Percentiles rank a stretch among this genome's conserved stretches.
These are phyloP conservation scores for Syzygium aqueum DNA, from an alignment of 345 rosid species.

Conservation along the genomic window DNA sequence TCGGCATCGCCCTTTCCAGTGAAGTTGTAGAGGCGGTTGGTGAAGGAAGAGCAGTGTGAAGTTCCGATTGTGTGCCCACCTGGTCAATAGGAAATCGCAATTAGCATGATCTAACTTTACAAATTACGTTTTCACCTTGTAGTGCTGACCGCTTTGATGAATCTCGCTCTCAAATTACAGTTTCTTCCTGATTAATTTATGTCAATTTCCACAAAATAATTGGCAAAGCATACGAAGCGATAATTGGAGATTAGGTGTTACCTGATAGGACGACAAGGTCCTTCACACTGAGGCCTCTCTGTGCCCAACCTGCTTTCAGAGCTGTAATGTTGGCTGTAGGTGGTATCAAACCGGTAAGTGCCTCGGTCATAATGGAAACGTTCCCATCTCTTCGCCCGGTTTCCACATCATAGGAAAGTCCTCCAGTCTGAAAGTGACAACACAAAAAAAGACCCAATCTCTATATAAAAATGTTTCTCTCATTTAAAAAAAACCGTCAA, in stretches of 20 bases:
- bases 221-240: neutral
- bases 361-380: slow-evolving; percentile 26
- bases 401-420: slow-evolving; percentile 35
- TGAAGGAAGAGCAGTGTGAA: slow-evolving; percentile 48
- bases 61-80: slow-evolving; percentile 66
- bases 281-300: slow-evolving; percentile 31
- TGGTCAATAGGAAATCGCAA: neutral
- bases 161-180: neutral
- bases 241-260: neutral
- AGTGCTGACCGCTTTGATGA: neutral
- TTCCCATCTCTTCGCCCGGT: slow-evolving; percentile 69
- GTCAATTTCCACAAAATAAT: neutral
- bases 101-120: accelerated
- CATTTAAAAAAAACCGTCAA: neutral
- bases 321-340: slow-evolving; percentile 26
- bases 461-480: neutral
- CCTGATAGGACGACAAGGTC: slow-evolving; percentile 61
- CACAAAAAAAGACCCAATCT: neutral
- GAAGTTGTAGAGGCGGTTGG: slow-evolving; percentile 53
- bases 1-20: slow-evolving; percentile 51
- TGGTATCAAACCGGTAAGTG: slow-evolving; percentile 14
- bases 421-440: slow-evolving; percentile 16
- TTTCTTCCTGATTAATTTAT: neutral
- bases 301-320: slow-evolving; percentile 15
- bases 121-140: neutral